These are phyloP conservation scores for Gossypium turneri DNA, from an alignment of 345 rosid genomes.

Conservation along the genomic window DNA sequence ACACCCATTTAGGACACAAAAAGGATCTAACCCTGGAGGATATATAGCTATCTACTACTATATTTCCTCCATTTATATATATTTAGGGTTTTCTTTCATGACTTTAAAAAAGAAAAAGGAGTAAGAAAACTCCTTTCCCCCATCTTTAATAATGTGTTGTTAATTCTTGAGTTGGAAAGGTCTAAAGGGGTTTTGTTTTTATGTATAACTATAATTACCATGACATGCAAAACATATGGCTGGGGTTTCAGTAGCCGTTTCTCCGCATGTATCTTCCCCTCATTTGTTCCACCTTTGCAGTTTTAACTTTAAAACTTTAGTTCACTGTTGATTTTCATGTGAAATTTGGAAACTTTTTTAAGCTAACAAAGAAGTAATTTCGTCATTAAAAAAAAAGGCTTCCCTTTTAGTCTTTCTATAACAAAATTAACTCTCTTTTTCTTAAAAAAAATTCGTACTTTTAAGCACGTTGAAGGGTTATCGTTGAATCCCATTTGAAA, in stretches of 20 bases:
- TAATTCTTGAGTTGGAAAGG: background rate
- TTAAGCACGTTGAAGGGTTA: conserved; percentile 57
- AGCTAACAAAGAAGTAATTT: background rate
- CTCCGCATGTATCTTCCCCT: background rate
- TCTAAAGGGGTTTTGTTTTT: conserved; percentile 12
- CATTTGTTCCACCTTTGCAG: background rate
- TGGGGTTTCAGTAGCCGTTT: background rate
- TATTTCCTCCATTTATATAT: no score
- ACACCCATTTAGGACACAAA: background rate
- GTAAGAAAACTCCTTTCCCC: background rate
- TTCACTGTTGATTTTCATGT: conserved; percentile 23
- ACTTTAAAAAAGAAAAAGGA: no score
- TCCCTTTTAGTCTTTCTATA: no score
- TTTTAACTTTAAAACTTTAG: background rate
- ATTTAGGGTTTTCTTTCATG: conserved; percentile 1
- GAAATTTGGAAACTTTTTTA: conserved; percentile 9
- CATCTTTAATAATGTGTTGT: background rate
- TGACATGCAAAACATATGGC: conserved; percentile 17
- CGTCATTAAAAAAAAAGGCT: background rate
- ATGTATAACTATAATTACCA: background rate
- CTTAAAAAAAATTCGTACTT: no score
- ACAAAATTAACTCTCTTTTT: no score
- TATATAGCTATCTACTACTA: no score
- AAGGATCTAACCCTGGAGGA: no score
- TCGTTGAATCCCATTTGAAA: conserved; percentile 19